phyloP scores from a whole-genome alignment of 2,329 filamentous ascomycete genomes.

The Didymella segeticola region DNA sequence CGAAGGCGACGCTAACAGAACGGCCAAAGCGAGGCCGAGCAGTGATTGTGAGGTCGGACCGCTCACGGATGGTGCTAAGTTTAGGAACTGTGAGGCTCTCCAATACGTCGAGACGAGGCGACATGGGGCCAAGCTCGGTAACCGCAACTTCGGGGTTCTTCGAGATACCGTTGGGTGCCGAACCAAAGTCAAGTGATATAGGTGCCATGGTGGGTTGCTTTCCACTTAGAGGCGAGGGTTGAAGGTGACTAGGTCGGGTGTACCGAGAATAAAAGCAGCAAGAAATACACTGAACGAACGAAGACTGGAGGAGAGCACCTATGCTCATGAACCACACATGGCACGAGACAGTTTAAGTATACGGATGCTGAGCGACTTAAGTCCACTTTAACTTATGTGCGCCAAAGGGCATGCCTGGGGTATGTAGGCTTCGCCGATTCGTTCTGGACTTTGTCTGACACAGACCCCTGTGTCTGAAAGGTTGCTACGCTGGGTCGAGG shows the following conservation, averaged over 20 bases:
- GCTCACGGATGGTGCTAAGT: constrained; percentile 17
- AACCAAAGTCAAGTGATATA: constrained; percentile 14
- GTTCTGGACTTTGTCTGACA: neutral
- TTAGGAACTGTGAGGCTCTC: constrained; percentile 22
- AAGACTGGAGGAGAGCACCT: constrained; percentile 13
- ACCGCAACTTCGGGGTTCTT: constrained; percentile 14
- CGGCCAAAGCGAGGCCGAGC: constrained; percentile 19
- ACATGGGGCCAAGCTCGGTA: constrained; percentile 15
- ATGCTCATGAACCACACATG: constrained; percentile 17
- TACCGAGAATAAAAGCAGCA: constrained; percentile 19
- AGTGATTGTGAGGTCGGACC: constrained; percentile 15
- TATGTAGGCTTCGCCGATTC: constrained; percentile 8
- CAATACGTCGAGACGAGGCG: constrained; percentile 18
- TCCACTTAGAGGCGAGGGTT: neutral
- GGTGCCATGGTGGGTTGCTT: constrained; percentile 17
- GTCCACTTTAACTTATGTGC: neutral
- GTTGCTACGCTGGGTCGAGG: neutral
- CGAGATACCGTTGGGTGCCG: constrained; percentile 9
- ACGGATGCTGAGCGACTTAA: neutral
- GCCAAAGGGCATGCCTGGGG: neutral
- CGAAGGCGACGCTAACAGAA: constrained; percentile 28
- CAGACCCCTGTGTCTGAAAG: neutral
- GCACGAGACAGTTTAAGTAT: constrained; percentile 3
- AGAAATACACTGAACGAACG: constrained; percentile 16
- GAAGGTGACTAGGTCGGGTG: constrained; percentile 4